A percentile compares a stretch with the other conserved stretches of the same genome.
These are phyloP conservation scores for Quercus glauca DNA, from an alignment of 306 rosid species.

Conservation along the genomic window DNA sequence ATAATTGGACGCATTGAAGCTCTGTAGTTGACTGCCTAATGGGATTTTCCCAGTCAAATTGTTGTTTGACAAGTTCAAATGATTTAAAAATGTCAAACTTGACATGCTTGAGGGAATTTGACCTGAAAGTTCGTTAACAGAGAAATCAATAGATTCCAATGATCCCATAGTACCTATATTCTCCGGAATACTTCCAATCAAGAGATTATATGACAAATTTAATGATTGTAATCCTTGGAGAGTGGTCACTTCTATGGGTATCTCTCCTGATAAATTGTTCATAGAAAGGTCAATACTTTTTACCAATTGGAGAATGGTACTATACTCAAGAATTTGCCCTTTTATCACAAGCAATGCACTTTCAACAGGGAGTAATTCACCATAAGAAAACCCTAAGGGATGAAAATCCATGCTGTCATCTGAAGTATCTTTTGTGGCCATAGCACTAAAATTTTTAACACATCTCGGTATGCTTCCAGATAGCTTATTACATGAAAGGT, in stretches of 20 bases:
- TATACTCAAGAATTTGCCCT: no score
- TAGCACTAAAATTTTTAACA: not conserved
- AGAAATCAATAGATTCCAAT: constrained; percentile 13
- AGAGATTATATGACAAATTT: no score
- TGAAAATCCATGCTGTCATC: fast-evolving
- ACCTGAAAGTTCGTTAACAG: constrained; percentile 8
- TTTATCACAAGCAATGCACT: no score
- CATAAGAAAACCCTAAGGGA: fast-evolving
- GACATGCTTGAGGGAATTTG: constrained; percentile 5
- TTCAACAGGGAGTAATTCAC: no score
- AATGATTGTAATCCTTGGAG: no score
- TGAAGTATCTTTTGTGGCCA: not conserved
- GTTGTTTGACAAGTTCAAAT: constrained; percentile 1
- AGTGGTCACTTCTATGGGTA: no score
- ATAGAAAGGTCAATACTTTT: no score
- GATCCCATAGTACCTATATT: not conserved
- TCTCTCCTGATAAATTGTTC: no score
- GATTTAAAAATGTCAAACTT: not conserved
- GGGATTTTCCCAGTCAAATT: constrained; percentile 8
- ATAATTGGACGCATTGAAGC: no score
- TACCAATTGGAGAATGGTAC: no score
- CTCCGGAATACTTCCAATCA: not conserved
- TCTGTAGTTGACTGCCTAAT: not conserved
- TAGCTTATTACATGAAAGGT: constrained; percentile 9
- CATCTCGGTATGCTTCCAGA: constrained; percentile 16